Base-by-base conservation (phyloP, 768 basidiomycete genomes). In the Suillus subaureus region DNA sequence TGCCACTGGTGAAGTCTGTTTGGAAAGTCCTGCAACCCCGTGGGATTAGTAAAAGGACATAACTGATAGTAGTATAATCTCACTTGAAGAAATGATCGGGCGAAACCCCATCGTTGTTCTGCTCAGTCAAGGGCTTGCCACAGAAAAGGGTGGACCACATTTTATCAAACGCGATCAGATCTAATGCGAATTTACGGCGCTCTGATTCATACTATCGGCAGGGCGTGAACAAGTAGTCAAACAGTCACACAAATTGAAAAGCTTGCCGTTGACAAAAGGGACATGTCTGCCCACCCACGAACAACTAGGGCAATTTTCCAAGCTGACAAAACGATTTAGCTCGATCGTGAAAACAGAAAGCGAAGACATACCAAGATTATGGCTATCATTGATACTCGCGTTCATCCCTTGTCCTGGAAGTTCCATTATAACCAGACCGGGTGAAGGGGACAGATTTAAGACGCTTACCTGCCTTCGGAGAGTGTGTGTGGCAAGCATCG, bases 251-350 rank as follows among this genome's bases (percentile, higher is more conserved):
- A 28, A 33, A 5, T 33, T 33, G 33, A 33, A 70, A 37, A 23
- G 61, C 81, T 67, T 60, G 85, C 82, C 18, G 81, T 84, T 60
- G 82, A 79, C 28, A 86, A 74, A 18, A 86, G 66, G 0, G 80
- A 79, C 61, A 79, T 75, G 16, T 80, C 71, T 15, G 84, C 82
- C 79, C 80, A 82, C 7, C 83, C 85, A 0, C 79, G 78, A 9
- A 86, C 64, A 28, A 85, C 84, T 45, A 79, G 77, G 0, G 77
- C 77, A n/a, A 87, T 70, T 72, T 87, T 87, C 86, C 86, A 87
- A 2, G 80, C 84, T 80, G 26, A 45, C 33, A 28, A 62, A 6
- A 11, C 9, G 13, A 35, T 28, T 69, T 9, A 65, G 35, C 63
- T 54, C 21, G 42, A 47, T 16, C 23, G 5, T 6, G 52, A 47